These are phyloP conservation scores for Picochlorum sp. DNA, from an alignment of 139 green algal genomes.

Conservation along the genomic window DNA sequence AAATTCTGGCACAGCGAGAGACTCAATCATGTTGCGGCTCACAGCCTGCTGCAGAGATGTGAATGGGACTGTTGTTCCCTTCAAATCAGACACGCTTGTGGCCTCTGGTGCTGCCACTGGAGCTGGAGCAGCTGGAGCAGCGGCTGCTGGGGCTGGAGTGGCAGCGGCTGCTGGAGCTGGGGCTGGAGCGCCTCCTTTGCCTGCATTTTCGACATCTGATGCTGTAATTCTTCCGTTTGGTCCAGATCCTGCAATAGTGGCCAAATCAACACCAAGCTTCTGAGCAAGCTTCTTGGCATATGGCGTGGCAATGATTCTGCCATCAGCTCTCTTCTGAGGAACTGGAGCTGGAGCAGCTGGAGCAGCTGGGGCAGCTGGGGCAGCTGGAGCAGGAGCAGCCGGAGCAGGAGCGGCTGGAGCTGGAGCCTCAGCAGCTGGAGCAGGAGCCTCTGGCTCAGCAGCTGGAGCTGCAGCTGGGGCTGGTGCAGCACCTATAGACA, in stretches of 20 bases:
- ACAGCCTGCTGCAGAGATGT: constrained; percentile 84
- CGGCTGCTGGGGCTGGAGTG: constrained; percentile 35
- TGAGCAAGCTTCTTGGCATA: constrained; percentile 98
- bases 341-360: constrained; percentile 19
- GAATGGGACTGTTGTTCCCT: constrained; percentile 85
- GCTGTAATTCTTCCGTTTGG: constrained; percentile 89
- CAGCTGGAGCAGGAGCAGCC: constrained; percentile 27
- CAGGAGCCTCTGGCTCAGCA: no score
- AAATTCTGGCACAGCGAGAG: constrained; percentile 92
- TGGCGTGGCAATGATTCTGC: constrained; percentile 88
- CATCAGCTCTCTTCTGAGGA: constrained; percentile 25
- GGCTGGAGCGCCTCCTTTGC: constrained; percentile 32
- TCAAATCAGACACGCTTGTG: constrained; percentile 69
- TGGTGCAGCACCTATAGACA: no score
- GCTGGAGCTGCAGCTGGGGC: no score
- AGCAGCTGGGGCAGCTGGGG: constrained; percentile 36
- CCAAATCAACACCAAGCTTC: constrained; percentile 83
- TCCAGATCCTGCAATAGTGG: constrained; percentile 68
- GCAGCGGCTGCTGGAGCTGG: constrained; percentile 23
- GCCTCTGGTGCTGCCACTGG: constrained; percentile 24
- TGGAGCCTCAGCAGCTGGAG: background rate
- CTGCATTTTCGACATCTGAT: constrained; percentile 74
- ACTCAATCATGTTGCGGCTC: constrained; percentile 88
- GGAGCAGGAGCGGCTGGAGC: constrained; percentile 25
- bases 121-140: constrained; percentile 27